phyloP scores from a whole-genome alignment of 1,284 basidiomycete species.

The Blastosporella zonata region DNA sequence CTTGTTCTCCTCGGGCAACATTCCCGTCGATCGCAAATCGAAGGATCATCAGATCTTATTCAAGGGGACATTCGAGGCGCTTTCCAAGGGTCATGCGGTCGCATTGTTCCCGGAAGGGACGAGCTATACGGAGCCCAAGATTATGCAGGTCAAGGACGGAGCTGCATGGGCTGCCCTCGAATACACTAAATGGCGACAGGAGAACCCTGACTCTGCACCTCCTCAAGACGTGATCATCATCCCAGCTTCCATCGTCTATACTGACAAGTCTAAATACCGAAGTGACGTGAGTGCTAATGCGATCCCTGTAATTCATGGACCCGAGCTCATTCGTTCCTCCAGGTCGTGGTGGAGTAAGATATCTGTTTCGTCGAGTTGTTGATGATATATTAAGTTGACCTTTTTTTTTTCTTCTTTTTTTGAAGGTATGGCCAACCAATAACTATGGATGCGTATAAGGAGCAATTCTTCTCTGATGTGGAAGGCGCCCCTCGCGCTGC shows the following conservation, averaged over 20 bases:
- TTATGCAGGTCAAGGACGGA: conserved; percentile 94
- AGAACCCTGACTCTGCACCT: conserved; percentile 43
- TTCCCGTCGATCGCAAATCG: conserved; percentile 91
- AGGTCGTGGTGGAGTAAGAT: conserved; percentile 73
- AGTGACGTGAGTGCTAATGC: conserved; percentile 56
- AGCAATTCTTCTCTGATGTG: conserved; percentile 69
- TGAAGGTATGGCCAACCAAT: conserved; percentile 82
- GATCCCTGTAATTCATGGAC: neutral
- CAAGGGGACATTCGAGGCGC: conserved; percentile 84
- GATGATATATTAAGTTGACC: neutral
- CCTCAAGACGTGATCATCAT: conserved; percentile 55
- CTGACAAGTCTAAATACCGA: conserved; percentile 92
- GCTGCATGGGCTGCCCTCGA: conserved; percentile 95
- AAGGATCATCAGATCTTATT: conserved; percentile 91
- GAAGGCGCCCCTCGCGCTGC: conserved; percentile 74
- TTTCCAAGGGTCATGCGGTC: conserved; percentile 76
- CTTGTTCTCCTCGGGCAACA: conserved; percentile 88
- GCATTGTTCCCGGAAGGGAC: conserved; percentile 95
- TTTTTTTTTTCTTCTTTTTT: conserved; percentile 3
- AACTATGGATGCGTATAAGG: conserved; percentile 68
- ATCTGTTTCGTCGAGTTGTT: neutral
- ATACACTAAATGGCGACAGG: conserved; percentile 76
- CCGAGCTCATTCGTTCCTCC: conserved; percentile 5
- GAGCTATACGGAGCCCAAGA: conserved; percentile 85
- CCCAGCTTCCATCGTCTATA: conserved; percentile 89